Percentiles rank a stretch among this genome's conserved stretches.
Conservation (phyloP, 371 early-diverging fungal species). For the Mortierella sp. region DNA sequence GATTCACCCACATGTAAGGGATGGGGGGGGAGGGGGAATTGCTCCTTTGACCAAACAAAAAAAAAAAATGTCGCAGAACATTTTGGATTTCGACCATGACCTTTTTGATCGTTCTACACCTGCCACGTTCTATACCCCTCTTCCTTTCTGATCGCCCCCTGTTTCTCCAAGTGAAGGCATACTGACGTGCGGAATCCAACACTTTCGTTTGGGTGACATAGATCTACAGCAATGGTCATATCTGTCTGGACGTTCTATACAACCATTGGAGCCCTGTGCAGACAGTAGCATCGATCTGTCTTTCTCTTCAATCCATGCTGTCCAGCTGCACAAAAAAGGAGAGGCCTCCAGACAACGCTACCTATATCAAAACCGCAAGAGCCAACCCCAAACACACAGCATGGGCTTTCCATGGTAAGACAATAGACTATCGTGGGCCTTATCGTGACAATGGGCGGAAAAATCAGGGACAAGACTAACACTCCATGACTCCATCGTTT, state of each 20-base stretch:
- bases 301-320: slow-evolving; percentile 93
- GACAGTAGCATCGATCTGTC: slow-evolving; percentile 92
- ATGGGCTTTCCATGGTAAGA: slow-evolving; percentile 81
- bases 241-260: slow-evolving; percentile 96
- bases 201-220: slow-evolving; percentile 40
- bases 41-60: no score
- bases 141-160: no score
- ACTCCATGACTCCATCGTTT: no score
- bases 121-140: no score
- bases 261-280: slow-evolving; percentile 96
- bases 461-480: no score
- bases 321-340: slow-evolving; percentile 88
- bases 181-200: no score
- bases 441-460: no score
- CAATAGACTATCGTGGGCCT: no score
- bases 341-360: slow-evolving; percentile 78
- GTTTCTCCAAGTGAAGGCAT: no score
- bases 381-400: slow-evolving; percentile 85
- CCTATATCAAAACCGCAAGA: slow-evolving; percentile 74
- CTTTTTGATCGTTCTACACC: no score
- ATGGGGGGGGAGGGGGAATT: no score
- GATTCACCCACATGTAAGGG: slow-evolving; percentile 83
- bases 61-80: neutral
- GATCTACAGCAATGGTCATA: slow-evolving; percentile 93
- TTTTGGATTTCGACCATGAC: no score